Conservation (phyloP, 2,329 filamentous ascomycete species). For the Talaromyces sp. region DNA sequence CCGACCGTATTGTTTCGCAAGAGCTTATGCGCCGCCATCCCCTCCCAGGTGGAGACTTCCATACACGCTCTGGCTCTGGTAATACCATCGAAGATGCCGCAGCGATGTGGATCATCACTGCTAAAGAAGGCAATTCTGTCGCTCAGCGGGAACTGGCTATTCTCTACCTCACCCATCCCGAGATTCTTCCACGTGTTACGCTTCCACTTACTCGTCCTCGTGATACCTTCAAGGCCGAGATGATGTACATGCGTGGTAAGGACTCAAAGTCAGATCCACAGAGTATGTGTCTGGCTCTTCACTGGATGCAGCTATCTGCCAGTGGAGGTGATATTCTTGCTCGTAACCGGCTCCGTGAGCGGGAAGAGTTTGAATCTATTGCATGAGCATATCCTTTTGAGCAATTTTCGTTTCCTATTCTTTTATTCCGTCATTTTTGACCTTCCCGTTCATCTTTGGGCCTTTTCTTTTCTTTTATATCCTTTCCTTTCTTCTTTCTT, state of each 20-base stretch:
- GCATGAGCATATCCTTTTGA: constrained; percentile 39
- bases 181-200: constrained; percentile 76
- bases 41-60: constrained; percentile 33
- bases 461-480: constrained; percentile 6
- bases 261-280: constrained; percentile 76
- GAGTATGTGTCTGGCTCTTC: constrained; percentile 89
- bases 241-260: constrained; percentile 68
- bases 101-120: constrained; percentile 88
- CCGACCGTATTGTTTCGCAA: constrained; percentile 68
- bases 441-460: constrained; percentile 3
- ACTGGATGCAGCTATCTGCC: constrained; percentile 94
- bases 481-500: background rate
- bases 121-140: constrained; percentile 84
- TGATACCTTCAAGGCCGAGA: constrained; percentile 87
- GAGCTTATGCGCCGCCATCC: constrained; percentile 45
- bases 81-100: constrained; percentile 70
- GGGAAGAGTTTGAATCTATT: constrained; percentile 64
- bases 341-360: constrained; percentile 76
- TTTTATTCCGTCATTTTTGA: constrained; percentile 1
- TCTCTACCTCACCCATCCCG: constrained; percentile 89
- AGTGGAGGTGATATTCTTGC: constrained; percentile 85
- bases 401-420: constrained; percentile 14
- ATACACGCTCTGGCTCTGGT: constrained; percentile 30
- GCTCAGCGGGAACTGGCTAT: constrained; percentile 92
- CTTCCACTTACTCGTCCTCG: constrained; percentile 80